Conservation (phyloP, 257 asterid genomes). For the Striga asiatica region DNA sequence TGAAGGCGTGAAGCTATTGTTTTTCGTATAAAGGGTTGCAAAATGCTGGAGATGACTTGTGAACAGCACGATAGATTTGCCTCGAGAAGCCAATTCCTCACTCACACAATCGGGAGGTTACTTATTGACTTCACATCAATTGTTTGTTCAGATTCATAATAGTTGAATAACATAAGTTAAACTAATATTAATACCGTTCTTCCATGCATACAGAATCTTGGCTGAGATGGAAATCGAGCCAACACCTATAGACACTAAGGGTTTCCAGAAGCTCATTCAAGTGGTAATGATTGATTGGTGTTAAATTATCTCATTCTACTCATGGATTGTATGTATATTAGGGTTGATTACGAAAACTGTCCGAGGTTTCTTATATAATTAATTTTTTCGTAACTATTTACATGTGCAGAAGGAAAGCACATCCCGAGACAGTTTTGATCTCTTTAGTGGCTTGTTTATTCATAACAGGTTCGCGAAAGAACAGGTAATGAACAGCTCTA, state of each 20-base stretch:
- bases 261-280: slow-evolving; percentile 81
- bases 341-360: background rate
- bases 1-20: too few species aligned
- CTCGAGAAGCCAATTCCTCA: slow-evolving; percentile 71
- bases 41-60: slow-evolving; percentile 77
- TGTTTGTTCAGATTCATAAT: background rate
- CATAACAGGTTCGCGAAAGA: slow-evolving; percentile 67
- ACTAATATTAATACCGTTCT: background rate
- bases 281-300: slow-evolving; percentile 40
- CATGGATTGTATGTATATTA: background rate
- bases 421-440: slow-evolving; percentile 62
- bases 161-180: background rate
- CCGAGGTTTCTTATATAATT: too few species aligned
- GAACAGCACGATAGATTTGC: slow-evolving; percentile 76
- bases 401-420: slow-evolving; percentile 85
- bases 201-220: slow-evolving; percentile 42
- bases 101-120: slow-evolving; percentile 87
- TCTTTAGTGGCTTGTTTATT: slow-evolving; percentile 59
- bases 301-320: background rate
- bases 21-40: slow-evolving; percentile 57
- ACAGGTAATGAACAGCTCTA: slow-evolving; percentile 33
- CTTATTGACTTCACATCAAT: background rate
- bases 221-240: slow-evolving; percentile 56
- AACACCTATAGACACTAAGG: slow-evolving; percentile 76
- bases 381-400: too few species aligned